Base-by-base conservation (phyloP, 2,329 filamentous ascomycete genomes). In the Sporothrix mexicana region DNA sequence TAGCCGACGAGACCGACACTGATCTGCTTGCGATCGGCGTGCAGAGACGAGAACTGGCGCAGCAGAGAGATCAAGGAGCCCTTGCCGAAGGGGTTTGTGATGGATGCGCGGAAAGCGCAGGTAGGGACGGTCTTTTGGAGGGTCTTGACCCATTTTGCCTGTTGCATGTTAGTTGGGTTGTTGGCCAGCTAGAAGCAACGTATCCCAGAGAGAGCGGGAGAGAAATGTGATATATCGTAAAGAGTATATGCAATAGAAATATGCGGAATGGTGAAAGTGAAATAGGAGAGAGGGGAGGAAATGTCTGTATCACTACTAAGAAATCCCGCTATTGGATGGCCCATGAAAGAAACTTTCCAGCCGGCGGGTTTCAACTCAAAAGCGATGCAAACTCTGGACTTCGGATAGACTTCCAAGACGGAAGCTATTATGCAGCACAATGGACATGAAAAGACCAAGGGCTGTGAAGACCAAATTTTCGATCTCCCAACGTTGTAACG, bases 401-500 rank as follows among this genome's bases (percentile, higher is more conserved):
- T 91, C 90, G 87, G 92, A 94, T 87, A 85, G 84, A 88, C 85
- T 85, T 87, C 93, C 96, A 98, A 94, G 90, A 98, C 95, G 94
- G 93, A 87, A 88, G 86, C 87, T 86, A 85, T 92, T 92, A 91
- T 88, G 83, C 83, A 82, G 84, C 87, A 88, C 89, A 85, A 89
- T 88, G 83, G 87, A 86, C 85, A 82, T 84, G 85, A 82, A 85
- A 89, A 88, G 84, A 87, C 86, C 85, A 82, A 84, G 85, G 82
- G 86, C 85, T 86, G 87, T 89, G 91, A 92, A 90, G 87, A 85
- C 86, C 86, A 87, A 86, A 81, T 73, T 79, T 80, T 98, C 86
- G 82, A 91, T 99, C 89, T 98, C 91, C 96, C 96, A 98, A 93
- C 90, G 92, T 92, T 94, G 93, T 99, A 99, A 99, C 96, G 97